Percentiles rank a stretch among this genome's conserved stretches.
Conservation (phyloP, 176 grass and related monocot genomes). For the Carex kokanica region DNA sequence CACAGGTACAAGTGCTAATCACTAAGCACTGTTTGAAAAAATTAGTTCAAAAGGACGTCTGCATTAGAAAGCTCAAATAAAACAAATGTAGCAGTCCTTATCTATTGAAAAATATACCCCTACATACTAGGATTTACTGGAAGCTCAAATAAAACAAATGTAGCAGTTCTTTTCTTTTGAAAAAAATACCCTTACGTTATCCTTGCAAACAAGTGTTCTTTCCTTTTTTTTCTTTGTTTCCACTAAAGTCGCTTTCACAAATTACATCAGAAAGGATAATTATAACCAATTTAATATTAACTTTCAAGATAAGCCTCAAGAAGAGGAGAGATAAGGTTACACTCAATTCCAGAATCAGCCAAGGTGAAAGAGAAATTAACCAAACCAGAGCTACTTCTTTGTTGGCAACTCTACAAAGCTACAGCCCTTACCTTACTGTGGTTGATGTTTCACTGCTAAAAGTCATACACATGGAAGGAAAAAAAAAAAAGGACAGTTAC, state of each 20-base stretch:
- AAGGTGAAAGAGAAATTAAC: neutral
- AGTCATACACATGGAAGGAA: neutral
- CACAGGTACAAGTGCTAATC: neutral
- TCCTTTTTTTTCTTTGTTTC: neutral
- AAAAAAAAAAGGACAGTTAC: neutral
- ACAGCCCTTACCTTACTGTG: neutral
- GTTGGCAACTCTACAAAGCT: neutral
- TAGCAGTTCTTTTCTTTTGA: conserved; percentile 19
- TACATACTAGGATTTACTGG: neutral
- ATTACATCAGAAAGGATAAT: neutral
- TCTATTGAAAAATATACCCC: neutral
- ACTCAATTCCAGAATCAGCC: no score
- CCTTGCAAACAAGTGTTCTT: neutral
- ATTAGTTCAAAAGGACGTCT: neutral
- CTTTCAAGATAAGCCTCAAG: neutral
- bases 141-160: conserved; percentile 19
- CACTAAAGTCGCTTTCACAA: conserved; percentile 7
- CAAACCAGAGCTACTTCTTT: neutral
- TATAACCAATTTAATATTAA: conserved; percentile 1
- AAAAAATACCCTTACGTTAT: neutral
- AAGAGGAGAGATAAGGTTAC: conserved; percentile 14
- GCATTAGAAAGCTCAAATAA: neutral
- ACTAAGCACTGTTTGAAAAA: neutral
- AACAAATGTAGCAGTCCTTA: conserved; percentile 11
- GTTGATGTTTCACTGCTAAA: neutral